Conservation (phyloP, 768 basidiomycete genomes). For the Amanita brunnescens region DNA sequence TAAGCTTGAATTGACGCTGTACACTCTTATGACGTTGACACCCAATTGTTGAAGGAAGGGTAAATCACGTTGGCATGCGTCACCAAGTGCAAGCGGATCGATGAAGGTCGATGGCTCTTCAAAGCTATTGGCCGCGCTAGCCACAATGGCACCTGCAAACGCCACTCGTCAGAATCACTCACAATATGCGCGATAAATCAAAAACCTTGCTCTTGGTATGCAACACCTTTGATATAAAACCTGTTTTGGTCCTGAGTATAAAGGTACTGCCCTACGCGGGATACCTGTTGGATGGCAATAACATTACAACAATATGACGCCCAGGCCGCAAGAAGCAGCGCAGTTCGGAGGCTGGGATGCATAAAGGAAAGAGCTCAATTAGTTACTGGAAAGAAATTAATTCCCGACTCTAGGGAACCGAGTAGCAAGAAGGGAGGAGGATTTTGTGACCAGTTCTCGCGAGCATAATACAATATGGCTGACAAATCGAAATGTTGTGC, state of each 20-base stretch:
- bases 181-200: background rate
- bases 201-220: constrained; percentile 73
- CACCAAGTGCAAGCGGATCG: constrained; percentile 65
- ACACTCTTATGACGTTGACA: constrained; percentile 78
- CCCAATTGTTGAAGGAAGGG: constrained; percentile 67
- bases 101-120: constrained; percentile 65
- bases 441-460: too few species aligned
- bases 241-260: constrained; percentile 67
- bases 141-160: constrained; percentile 30
- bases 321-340: constrained; percentile 28
- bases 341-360: constrained; percentile 20
- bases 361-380: constrained; percentile 13
- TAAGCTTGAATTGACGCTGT: constrained; percentile 74
- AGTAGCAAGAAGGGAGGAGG: too few species aligned
- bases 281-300: constrained; percentile 61
- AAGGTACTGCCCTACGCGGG: constrained; percentile 70
- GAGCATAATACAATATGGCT: too few species aligned
- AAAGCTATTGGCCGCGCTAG: constrained; percentile 49
- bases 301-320: constrained; percentile 38
- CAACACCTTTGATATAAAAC: constrained; percentile 85
- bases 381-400: constrained; percentile 1
- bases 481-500: too few species aligned
- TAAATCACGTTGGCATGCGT: constrained; percentile 70
- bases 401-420: too few species aligned
- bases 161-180: background rate